Conservation (phyloP, 2,329 filamentous ascomycete genomes). For the Alternaria sp. region DNA sequence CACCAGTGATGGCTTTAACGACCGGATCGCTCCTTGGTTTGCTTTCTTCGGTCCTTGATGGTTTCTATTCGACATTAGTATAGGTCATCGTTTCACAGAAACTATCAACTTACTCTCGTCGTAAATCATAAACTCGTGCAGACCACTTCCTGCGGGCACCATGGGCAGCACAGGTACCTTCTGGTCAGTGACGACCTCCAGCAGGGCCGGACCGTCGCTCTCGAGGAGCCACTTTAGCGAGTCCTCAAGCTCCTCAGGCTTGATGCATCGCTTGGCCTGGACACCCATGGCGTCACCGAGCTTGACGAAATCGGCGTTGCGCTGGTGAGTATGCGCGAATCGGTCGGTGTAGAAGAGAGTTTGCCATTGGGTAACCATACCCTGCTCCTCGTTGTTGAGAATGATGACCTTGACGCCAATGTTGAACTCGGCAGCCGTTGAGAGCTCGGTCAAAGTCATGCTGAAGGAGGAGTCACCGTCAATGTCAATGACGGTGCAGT, state of each 20-base stretch:
- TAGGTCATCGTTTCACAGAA: not conserved
- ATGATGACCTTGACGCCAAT: conserved; percentile 96
- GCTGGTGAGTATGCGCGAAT: conserved; percentile 90
- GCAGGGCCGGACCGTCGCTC: conserved; percentile 86
- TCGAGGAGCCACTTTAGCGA: conserved; percentile 85
- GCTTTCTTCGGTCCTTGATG: conserved; percentile 40
- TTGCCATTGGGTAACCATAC: conserved; percentile 99
- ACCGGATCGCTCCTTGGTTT: conserved; percentile 39
- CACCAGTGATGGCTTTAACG: conserved; percentile 25
- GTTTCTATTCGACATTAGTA: conserved; percentile 27
- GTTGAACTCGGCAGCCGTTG: conserved; percentile 92
- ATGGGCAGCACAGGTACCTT: conserved; percentile 96
- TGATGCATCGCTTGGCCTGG: conserved; percentile 73
- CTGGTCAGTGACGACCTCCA: conserved; percentile 90
- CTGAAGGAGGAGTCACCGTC: conserved; percentile 99
- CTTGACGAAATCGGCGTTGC: conserved; percentile 96
- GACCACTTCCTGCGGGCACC: conserved; percentile 85
- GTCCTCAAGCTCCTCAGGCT: conserved; percentile 79
- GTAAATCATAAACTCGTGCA: conserved; percentile 94
- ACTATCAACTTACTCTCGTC: conserved; percentile 69
- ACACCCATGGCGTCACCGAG: conserved; percentile 91
- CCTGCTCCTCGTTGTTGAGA: conserved; percentile 96
- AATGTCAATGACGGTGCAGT: conserved; percentile 91
- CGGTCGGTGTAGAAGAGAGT: conserved; percentile 96
- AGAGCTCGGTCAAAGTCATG: conserved; percentile 97